Percentiles rank a stretch among this genome's conserved stretches.
These are phyloP conservation scores for Manihot esculenta DNA, from an alignment of 441 rosid species.

Conservation along the genomic window DNA sequence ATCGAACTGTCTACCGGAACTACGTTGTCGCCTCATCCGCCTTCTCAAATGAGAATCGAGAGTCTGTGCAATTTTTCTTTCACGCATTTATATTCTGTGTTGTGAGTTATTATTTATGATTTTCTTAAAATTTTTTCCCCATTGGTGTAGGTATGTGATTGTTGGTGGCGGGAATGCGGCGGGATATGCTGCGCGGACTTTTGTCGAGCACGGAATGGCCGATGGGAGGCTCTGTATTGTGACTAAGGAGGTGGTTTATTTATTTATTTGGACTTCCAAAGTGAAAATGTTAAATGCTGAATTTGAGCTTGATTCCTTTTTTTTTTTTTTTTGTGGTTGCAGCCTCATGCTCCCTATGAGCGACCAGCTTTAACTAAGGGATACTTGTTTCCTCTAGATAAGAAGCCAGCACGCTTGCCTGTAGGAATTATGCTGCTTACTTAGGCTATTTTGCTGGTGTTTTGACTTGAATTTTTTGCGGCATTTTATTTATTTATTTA, in stretches of 20 bases:
- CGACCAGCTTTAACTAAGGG: slow-evolving; percentile 94
- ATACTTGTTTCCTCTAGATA: slow-evolving; percentile 83
- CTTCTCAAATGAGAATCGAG: slow-evolving; percentile 82
- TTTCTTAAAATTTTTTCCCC: background rate
- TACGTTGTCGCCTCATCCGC: slow-evolving; percentile 56
- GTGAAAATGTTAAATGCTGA: background rate
- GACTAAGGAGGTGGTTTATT: slow-evolving; percentile 60
- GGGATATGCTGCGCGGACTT: slow-evolving; percentile 89
- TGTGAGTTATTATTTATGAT: background rate
- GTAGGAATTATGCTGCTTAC: slow-evolving; percentile 42
- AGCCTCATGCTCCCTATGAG: slow-evolving; percentile 91
- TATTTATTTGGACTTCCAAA: background rate
- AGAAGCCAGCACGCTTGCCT: slow-evolving; percentile 90
- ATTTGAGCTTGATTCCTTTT: slow-evolving; percentile 3
- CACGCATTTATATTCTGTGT: background rate
- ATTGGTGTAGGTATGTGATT: slow-evolving; percentile 57
- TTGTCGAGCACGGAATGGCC: slow-evolving; percentile 90
- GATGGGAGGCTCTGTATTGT: slow-evolving; percentile 89
- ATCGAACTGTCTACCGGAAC: slow-evolving; percentile 38
- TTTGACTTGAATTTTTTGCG: background rate
- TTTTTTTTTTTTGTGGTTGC: slow-evolving; percentile 22
- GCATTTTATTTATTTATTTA: background rate
- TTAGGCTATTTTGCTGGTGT: background rate
- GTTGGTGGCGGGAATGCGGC: slow-evolving; percentile 98
- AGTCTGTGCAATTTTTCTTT: slow-evolving; percentile 41